phyloP scores from a whole-genome alignment of 768 basidiomycete species.

The Serendipita vermifera region DNA sequence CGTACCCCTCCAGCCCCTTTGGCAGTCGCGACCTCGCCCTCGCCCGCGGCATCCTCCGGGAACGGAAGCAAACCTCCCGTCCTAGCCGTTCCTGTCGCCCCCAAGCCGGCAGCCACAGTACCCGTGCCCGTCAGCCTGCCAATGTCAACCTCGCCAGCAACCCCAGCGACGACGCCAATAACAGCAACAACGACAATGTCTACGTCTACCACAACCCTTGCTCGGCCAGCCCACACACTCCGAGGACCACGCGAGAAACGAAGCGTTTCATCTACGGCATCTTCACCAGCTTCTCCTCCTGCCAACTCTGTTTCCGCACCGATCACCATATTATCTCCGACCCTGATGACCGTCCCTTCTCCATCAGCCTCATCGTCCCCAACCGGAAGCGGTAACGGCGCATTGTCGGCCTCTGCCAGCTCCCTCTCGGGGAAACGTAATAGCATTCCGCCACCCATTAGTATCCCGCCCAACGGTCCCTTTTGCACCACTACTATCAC shows the following conservation, averaged over 20 bases:
- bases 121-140: too few relatives aligned
- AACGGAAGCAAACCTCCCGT: too few relatives aligned
- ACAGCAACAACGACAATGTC: not conserved
- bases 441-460: constrained; percentile 5
- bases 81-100: too few relatives aligned
- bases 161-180: too few relatives aligned
- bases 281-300: not conserved
- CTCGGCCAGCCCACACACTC: not conserved
- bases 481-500: not conserved
- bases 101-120: too few relatives aligned
- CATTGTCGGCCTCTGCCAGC: not conserved
- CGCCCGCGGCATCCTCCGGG: too few relatives aligned
- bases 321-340: not conserved
- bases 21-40: not conserved
- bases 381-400: too few relatives aligned
- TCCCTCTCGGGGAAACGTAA: not conserved
- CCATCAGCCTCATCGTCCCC: not conserved
- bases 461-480: not conserved
- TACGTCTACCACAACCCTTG: not conserved
- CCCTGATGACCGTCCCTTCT: not conserved
- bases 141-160: too few relatives aligned
- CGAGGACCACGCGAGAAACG: constrained; percentile 4
- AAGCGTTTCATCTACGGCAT: not conserved
- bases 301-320: not conserved
- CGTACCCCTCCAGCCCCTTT: not conserved